Conservation (phyloP, 768 basidiomycete genomes). For the Suillus clintonianus region DNA sequence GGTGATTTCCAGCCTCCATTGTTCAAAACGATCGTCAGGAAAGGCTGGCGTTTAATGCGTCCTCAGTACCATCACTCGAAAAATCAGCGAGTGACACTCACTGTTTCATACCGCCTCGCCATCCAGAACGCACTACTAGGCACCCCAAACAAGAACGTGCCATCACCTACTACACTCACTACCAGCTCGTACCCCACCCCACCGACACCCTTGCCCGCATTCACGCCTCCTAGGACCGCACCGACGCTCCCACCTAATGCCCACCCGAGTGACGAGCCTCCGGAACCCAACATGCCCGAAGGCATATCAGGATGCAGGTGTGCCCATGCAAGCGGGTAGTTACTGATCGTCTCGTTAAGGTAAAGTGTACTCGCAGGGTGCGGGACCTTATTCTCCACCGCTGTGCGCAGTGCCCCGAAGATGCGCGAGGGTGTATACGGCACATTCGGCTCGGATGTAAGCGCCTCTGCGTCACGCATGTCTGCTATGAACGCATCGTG, state of each 20-base stretch:
- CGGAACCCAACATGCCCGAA: conserved; percentile 55
- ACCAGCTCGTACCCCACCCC: conserved; percentile 50
- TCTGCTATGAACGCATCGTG: conserved; percentile 27
- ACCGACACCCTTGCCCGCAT: conserved; percentile 18
- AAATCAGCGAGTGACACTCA: conserved; percentile 29
- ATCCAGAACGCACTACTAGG: conserved; percentile 75
- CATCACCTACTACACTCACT: conserved; percentile 66
- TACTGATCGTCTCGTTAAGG: conserved; percentile 67
- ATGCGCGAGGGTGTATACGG: conserved; percentile 48
- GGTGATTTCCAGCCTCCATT: conserved; percentile 76
- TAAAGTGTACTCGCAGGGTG: conserved; percentile 36
- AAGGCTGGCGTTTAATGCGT: conserved; percentile 45
- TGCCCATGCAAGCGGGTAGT: conserved; percentile 53
- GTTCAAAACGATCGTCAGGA: conserved; percentile 69
- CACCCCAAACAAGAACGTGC: conserved; percentile 66
- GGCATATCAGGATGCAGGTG: conserved; percentile 56
- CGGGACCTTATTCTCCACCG: conserved; percentile 26
- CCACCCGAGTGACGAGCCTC: conserved; percentile 72
- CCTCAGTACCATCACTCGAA: not conserved
- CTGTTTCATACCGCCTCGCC: conserved; percentile 66
- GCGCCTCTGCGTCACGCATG: conserved; percentile 36
- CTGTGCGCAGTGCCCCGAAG: conserved; percentile 46
- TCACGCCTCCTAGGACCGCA: conserved; percentile 46
- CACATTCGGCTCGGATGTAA: conserved; percentile 12
- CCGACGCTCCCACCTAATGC: conserved; percentile 67